Evolutionary conservation across 176 grass and related monocot species (phyloP).

Genomic region (Eragrostis nindensis): DNA sequence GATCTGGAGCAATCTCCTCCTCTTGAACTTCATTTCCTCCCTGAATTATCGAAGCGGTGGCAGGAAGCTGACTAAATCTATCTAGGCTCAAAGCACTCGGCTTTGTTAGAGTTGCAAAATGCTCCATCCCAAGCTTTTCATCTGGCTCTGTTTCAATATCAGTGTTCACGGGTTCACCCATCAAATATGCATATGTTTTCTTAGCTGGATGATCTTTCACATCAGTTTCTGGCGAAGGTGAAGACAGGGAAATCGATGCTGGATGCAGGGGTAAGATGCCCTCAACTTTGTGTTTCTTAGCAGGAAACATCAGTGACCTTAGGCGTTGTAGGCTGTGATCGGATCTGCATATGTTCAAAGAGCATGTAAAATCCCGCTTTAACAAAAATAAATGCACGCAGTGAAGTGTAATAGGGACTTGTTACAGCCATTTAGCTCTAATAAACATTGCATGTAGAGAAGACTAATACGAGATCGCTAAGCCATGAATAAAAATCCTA

Average conservation of each 20-base stretch:
- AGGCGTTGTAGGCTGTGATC: slow-evolving; percentile 2
- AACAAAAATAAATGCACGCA: background rate
- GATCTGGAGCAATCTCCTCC: background rate
- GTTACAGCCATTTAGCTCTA: too few species aligned
- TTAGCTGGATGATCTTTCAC: background rate
- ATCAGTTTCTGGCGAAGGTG: background rate
- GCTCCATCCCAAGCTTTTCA: background rate
- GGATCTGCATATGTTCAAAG: background rate
- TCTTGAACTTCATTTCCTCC: background rate
- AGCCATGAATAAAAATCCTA: too few species aligned
- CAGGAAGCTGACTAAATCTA: background rate
- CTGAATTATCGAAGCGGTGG: background rate
- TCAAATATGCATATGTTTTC: background rate
- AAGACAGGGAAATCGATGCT: background rate
- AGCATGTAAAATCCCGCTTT: background rate
- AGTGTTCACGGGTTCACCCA: background rate
- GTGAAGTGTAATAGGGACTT: background rate
- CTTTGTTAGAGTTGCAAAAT: background rate
- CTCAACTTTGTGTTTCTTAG: slow-evolving; percentile 7
- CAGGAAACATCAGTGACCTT: slow-evolving; percentile 7
- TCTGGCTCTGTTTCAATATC: background rate
- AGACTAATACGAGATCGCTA: too few species aligned
- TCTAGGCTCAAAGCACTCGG: background rate
- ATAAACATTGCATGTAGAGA: too few species aligned
- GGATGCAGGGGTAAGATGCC: slow-evolving; percentile 11